Evolutionary conservation across 2,329 filamentous ascomycete genomes (phyloP).

Genomic region (Neofusicoccum ribis): DNA sequence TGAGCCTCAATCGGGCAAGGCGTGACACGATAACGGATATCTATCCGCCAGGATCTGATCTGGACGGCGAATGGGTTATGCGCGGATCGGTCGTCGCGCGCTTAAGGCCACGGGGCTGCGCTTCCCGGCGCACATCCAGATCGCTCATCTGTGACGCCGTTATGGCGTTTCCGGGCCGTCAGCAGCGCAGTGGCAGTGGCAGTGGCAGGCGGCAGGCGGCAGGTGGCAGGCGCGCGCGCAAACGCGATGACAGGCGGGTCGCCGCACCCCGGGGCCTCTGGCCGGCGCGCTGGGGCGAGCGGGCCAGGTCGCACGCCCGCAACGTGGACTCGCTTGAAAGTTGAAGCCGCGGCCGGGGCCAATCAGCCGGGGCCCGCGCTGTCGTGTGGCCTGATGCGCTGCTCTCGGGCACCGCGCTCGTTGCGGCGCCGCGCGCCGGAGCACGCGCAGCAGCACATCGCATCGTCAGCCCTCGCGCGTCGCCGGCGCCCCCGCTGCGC

Average conservation of each 20-base stretch:
- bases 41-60: constrained; percentile 28
- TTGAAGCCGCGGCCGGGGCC: constrained; percentile 7
- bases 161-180: not conserved
- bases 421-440: not conserved
- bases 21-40: constrained; percentile 26
- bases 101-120: not conserved
- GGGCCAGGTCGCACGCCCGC: constrained; percentile 4
- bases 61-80: constrained; percentile 16
- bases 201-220: not conserved
- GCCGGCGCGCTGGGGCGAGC: constrained; percentile 6
- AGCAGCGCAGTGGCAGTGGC: not conserved
- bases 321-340: constrained; percentile 20
- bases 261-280: not conserved
- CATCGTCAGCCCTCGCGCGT: constrained; percentile 2
- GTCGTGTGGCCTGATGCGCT: constrained; percentile 13
- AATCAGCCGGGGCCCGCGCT: constrained; percentile 6
- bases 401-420: not conserved
- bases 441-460: constrained; percentile 10
- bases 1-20: not conserved
- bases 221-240: not conserved
- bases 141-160: not conserved
- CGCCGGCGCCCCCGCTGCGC: constrained; percentile 6
- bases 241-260: constrained; percentile 13
- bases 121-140: not conserved
- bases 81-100: constrained; percentile 3